Base-by-base conservation (phyloP, 441 rosid species). In the Pelargonium fulgidum region DNA sequence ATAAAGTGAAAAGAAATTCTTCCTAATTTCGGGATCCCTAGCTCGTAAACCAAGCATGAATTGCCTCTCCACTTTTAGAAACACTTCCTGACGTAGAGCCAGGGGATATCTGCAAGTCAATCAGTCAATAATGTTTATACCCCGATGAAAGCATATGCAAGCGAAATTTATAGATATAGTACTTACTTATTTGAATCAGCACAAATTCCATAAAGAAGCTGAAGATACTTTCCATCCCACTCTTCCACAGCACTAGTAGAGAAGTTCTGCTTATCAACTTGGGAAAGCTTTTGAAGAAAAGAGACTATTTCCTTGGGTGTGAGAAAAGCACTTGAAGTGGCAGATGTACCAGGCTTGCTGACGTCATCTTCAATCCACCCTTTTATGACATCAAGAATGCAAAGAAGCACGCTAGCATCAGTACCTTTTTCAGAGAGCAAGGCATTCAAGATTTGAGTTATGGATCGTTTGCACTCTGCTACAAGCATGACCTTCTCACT, bases 41-140 rank as follows among this genome's bases (percentile, higher is more conserved):
- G 99, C 98, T 75, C 97, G 85, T 68, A 95, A 82, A 81, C 99
- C 98, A 80, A 89, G 89, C 99, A 95, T 92, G 79, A 73, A 92
- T 77, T 95, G 98, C 73, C 99, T 85, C 80, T 95, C 99, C 71
- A 92, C 98, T 90, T 89, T 94, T 80, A 73, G 89, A 78, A 90
- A 95, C 71, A 92, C 92, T 79, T 95, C 99, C 82, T 90, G 97
- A 54, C 93, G 89, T 66, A 95, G 82, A 50, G 86, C 48, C 29
- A 77, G 71, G 1, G 85, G 81, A 80, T 83, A 89, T 77, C 99
- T 94, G 84, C 50, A 70, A 74, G 70, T 77, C 70, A 78, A 82
- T 71, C 39, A 80, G 67, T 75, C 8, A 45, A 66, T 19, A 68
- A 64, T 8, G 75, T 66, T 19, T 33, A 68, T 47, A 70, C 65